Base-by-base conservation (phyloP, 2,329 filamentous ascomycete genomes). In the Tolypocladium tropicale region DNA sequence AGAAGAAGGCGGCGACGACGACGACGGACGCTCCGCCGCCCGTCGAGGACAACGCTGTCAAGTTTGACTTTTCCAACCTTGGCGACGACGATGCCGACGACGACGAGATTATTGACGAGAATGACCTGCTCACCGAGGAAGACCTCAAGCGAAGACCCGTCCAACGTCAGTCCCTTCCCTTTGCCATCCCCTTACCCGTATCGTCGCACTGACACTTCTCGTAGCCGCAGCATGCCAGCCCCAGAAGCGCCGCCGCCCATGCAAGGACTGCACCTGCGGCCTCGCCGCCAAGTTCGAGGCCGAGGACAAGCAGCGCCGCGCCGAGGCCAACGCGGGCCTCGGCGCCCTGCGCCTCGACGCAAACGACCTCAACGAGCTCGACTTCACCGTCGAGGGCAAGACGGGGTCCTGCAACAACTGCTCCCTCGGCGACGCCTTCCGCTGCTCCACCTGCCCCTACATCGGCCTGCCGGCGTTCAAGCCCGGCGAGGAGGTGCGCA, bases 331-430 rank as follows among this genome's bases (percentile, higher is more conserved):
- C 56, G 68, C 68, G 55, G 88, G 88, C 70, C 79, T 96, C 51
- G 82, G 81, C 53, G 78, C 84, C 23, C 76, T 90, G 59, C 89
- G 88, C 72, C 78, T 96, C 53, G 83, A 80, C 53, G 77, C 83
- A 1, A 85, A 90, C 64, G 94, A 99, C 68, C 75, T 99, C 51
- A 68, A 70, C 53, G 93, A 97, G 72, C 80, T 97, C 10, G 94
- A 99, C 72, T 97, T 99, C 68, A 99, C 94, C 0, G 90, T 97
- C n/a, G 82, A 95, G 72, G 94, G 94, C 64, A 97, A 96, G 76
- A 89, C 93, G 6, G 93, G 94, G 55, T 95, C 89, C 21, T 99
- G 94, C 71, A 90, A 90, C 32, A 96, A 93, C 73, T 97, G 94
- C 72, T 88, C 91, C 32, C 79, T 99, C 18, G 94, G 94, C 53